Conservation (phyloP, 768 basidiomycete species). For the Tephrocybe sp. region DNA sequence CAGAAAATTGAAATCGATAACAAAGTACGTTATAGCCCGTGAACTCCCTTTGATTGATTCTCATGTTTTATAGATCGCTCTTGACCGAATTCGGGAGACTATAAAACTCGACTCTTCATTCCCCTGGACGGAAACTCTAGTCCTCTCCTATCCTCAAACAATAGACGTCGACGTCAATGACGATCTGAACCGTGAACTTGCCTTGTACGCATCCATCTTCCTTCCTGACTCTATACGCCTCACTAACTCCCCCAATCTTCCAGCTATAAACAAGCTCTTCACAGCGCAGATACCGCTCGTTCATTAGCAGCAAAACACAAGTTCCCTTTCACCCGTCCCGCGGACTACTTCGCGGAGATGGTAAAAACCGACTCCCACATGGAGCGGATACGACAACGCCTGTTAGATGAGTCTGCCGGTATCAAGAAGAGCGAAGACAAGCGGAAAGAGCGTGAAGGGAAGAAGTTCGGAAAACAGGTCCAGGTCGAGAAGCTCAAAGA, state of each 20-base stretch:
- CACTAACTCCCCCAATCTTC: neutral
- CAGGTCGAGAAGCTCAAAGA: slow-evolving; percentile 94
- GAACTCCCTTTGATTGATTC: neutral
- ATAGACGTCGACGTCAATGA: slow-evolving; percentile 80
- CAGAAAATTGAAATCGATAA: slow-evolving; percentile 87
- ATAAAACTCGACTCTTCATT: slow-evolving; percentile 74
- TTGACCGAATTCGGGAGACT: slow-evolving; percentile 77
- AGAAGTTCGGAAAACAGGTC: slow-evolving; percentile 98
- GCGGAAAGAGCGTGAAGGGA: slow-evolving; percentile 87
- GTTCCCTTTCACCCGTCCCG: slow-evolving; percentile 86
- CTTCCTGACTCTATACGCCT: neutral
- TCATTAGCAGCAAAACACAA: slow-evolving; percentile 75
- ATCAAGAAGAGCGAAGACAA: slow-evolving; percentile 94
- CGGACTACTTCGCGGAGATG: slow-evolving; percentile 99
- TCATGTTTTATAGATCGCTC: slow-evolving; percentile 52
- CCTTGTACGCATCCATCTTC: slow-evolving; percentile 66
- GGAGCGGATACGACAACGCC: slow-evolving; percentile 89
- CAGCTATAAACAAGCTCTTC: slow-evolving; percentile 95
- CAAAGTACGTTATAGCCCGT: slow-evolving; percentile 51
- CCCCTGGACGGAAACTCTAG: slow-evolving; percentile 84
- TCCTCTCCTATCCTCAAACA: slow-evolving; percentile 67
- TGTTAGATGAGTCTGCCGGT: slow-evolving; percentile 84
- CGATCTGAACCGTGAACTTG: slow-evolving; percentile 92
- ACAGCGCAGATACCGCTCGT: slow-evolving; percentile 75
- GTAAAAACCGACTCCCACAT: slow-evolving; percentile 96